Evolutionary conservation across 192 early-diverging fungal genomes (phyloP).

Genomic region (Mortierella alpina): DNA sequence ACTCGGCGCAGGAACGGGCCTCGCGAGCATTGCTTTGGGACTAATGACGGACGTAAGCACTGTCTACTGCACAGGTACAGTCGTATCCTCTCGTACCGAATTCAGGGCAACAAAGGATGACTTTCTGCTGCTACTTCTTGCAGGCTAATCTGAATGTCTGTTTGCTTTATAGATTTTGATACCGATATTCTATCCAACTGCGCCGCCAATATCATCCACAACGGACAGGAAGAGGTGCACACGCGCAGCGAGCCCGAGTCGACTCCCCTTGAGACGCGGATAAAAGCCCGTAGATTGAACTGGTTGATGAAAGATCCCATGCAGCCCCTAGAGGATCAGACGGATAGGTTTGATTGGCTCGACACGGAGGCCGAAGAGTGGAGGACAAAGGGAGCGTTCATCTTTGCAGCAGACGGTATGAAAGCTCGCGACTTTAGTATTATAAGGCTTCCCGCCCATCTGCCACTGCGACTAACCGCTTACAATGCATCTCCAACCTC

Average conservation of each 20-base stretch:
- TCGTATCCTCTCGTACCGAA: too few species aligned
- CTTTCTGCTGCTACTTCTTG: not conserved
- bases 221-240: not conserved
- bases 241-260: not conserved
- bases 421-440: not conserved
- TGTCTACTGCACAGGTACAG: slow-evolving; percentile 32
- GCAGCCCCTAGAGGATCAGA: not conserved
- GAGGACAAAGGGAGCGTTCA: slow-evolving; percentile 29
- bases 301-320: slow-evolving; percentile 36
- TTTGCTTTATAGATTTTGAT: slow-evolving; percentile 19
- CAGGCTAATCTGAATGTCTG: not conserved
- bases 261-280: not conserved
- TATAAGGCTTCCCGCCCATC: not conserved
- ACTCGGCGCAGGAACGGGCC: slow-evolving; percentile 40
- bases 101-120: not conserved
- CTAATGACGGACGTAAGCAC: not conserved
- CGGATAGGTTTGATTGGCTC: slow-evolving; percentile 24
- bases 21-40: slow-evolving; percentile 30
- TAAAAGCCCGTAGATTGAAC: slow-evolving; percentile 18
- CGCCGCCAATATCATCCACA: slow-evolving; percentile 15
- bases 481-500: not conserved
- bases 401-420: slow-evolving; percentile 47
- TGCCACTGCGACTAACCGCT: not conserved
- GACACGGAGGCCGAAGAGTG: slow-evolving; percentile 13
- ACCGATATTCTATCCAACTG: slow-evolving; percentile 24